Base-by-base conservation (phyloP, 257 asterid genomes). In the Buddleja alternifolia region DNA sequence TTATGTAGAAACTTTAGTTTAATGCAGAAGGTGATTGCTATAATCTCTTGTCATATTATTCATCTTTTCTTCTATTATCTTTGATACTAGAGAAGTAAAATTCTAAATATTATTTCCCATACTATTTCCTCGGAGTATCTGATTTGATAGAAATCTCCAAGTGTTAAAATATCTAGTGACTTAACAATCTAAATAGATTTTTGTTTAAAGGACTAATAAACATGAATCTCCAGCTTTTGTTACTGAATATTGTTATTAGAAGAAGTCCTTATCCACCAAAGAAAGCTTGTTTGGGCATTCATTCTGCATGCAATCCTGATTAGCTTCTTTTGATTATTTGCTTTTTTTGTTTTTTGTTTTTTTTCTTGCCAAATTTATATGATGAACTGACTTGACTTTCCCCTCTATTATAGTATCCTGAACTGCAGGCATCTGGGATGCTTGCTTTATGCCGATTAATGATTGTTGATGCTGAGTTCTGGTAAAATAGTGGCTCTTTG, bases 401-500 rank as follows among this genome's bases (percentile, higher is more conserved):
- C 64, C 41, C 51, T 72, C 72, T 69, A 59, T 78, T 81, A 50
- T 74, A 93, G 99, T 74, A 83, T 79, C 96, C 97, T 66, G 85
- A 83, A 77, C 78, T 93, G 67, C 99, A 93, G 85, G 84, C 91
- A 57, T 84, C 97, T 70, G 99, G 90, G 83, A 93, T 88, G 97
- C 96, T 88, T 77, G 90, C 99, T 57, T 80, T 93, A 69, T 90
- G 96, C 78, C 89, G 85, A 60, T 78, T 93, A 56, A 93, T 93
- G 99, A 86, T 93, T 66, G 86, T 89, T 41, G 99, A 93, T 75
- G 89, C 96, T 23, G 85, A 85, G 64, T 93, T 88, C 88, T 93
- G 99, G 97, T 93, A 77, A 73, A 77, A n/a, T 19, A 64, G 52
- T 39, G n/a, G 47, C 50, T 45, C 63, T 42, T 56, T 45, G 62